Percentiles rank a stretch among this genome's conserved stretches.
phyloP scores from a whole-genome alignment of 2,329 filamentous ascomycete genomes.

The Diaporthe sp. region DNA sequence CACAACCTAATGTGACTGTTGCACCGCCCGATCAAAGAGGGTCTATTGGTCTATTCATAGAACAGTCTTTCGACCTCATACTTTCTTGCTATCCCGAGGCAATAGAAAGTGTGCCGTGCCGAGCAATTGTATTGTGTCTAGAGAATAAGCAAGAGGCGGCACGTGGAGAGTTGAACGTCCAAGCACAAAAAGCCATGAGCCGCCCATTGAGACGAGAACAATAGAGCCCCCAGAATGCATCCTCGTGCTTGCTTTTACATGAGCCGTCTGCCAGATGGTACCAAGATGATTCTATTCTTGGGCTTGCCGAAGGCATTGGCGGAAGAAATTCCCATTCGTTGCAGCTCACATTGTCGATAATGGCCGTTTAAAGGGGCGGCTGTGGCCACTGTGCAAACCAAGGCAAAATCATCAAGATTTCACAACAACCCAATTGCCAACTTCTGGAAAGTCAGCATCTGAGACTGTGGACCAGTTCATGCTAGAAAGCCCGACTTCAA shows the following conservation, averaged over 20 bases:
- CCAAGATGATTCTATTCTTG: not conserved
- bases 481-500: not conserved
- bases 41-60: not conserved
- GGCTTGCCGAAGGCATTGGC: not conserved
- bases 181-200: not conserved
- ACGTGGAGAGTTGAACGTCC: not conserved
- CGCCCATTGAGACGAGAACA: not conserved
- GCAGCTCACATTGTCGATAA: not conserved
- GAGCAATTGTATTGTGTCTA: not conserved
- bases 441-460: conserved; percentile 8
- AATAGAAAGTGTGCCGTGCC: not conserved
- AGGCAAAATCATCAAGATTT: not conserved
- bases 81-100: not conserved
- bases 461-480: conserved; percentile 19
- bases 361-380: not conserved
- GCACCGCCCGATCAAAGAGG: not conserved
- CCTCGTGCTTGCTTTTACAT: not conserved
- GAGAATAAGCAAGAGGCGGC: not conserved
- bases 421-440: not conserved
- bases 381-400: too few relatives aligned
- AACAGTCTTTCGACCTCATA: not conserved
- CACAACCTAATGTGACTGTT: not conserved
- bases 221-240: not conserved
- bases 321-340: not conserved
- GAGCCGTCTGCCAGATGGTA: not conserved